Evolutionary conservation across 495 filamentous ascomycete species (phyloP).

Genomic region (Pyronema omphalodes): DNA sequence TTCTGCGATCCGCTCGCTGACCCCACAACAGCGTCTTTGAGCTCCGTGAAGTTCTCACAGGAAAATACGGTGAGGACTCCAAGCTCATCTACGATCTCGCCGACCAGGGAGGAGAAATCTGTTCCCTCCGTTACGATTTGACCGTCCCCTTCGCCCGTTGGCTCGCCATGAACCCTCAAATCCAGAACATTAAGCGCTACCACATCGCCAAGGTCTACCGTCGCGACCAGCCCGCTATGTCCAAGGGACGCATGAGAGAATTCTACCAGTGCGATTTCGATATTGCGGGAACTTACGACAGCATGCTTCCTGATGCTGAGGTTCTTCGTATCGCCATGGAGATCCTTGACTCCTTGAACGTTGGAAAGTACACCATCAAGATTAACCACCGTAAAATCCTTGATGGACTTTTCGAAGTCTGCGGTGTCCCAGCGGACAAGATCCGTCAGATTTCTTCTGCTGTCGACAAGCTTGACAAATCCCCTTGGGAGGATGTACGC

Average conservation of each 20-base stretch:
- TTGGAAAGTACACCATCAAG: constrained; percentile 64
- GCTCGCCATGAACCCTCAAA: constrained; percentile 62
- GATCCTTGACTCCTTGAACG: constrained; percentile 63
- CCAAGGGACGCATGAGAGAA: constrained; percentile 81
- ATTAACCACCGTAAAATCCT: constrained; percentile 90
- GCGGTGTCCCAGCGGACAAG: constrained; percentile 72
- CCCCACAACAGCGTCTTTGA: constrained; percentile 29
- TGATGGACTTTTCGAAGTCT: constrained; percentile 80
- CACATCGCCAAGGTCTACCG: constrained; percentile 69
- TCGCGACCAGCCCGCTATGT: constrained; percentile 46
- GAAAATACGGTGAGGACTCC: constrained; percentile 83
- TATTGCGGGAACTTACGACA: constrained; percentile 72
- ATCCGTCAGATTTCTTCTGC: constrained; percentile 73
- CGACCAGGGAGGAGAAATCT: constrained; percentile 72
- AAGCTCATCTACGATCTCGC: constrained; percentile 80
- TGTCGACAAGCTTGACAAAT: constrained; percentile 90
- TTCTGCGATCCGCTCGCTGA: constrained; percentile 19
- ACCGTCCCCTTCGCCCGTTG: constrained; percentile 81
- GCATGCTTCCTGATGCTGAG: constrained; percentile 96
- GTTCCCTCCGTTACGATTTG: constrained; percentile 73
- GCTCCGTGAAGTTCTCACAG: constrained; percentile 47
- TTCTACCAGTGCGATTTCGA: constrained; percentile 99
- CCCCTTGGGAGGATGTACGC: constrained; percentile 69
- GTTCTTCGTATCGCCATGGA: constrained; percentile 68
- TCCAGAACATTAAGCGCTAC: constrained; percentile 62